Conservation (phyloP, 2,329 filamentous ascomycete species). For the Passalora sequoiae region DNA sequence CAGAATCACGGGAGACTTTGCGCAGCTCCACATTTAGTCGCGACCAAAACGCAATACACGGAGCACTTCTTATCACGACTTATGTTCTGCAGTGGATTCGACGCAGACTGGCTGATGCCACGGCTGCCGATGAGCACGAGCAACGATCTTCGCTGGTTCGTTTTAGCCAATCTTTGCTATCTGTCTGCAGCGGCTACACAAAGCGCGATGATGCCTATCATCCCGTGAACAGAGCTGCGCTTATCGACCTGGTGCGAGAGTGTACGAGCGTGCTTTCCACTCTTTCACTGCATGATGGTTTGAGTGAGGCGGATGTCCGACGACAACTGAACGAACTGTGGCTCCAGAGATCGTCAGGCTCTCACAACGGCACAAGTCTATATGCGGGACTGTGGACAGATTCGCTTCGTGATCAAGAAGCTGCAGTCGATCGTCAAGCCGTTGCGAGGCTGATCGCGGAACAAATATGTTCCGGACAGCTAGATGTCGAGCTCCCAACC, state of each 20-base stretch:
- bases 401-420: conserved; percentile 3
- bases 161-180: too few species aligned
- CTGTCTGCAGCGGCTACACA: too few species aligned
- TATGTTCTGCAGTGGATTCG: conserved; percentile 20
- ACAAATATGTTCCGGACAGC: conserved; percentile 7
- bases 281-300: background rate
- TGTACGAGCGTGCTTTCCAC: background rate
- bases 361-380: background rate
- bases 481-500: background rate
- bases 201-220: too few species aligned
- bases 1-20: conserved; percentile 4
- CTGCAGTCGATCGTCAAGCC: conserved; percentile 18
- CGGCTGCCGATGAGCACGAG: too few species aligned
- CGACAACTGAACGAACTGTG: background rate
- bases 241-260: background rate
- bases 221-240: background rate
- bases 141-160: too few species aligned
- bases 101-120: background rate
- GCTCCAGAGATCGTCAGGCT: background rate
- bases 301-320: background rate
- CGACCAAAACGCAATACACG: conserved; percentile 32
- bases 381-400: conserved; percentile 1
- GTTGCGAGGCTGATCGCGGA: conserved; percentile 17
- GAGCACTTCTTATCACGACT: conserved; percentile 28
- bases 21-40: too few species aligned